These are phyloP conservation scores for Paecilomyces niveus DNA, from an alignment of 2,329 filamentous ascomycete genomes.

Conservation along the genomic window DNA sequence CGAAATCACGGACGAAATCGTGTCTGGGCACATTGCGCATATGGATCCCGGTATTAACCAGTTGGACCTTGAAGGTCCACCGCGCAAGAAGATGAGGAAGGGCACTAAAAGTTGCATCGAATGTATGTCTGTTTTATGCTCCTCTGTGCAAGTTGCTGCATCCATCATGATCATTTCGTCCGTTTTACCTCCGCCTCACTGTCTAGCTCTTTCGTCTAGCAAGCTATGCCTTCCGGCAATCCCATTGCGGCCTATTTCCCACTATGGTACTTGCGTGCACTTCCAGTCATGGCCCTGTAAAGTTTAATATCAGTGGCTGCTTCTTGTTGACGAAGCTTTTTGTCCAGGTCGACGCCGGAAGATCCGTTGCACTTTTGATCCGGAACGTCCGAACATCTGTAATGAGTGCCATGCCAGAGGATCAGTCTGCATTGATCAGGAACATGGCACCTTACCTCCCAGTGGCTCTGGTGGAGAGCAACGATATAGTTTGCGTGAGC, in stretches of 20 bases:
- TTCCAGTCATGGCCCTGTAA: background rate
- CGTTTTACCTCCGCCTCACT: no score
- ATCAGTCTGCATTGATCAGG: constrained; percentile 33
- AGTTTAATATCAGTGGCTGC: background rate
- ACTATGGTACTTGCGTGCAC: no score
- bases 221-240: background rate
- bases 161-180: background rate
- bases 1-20: background rate
- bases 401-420: constrained; percentile 35
- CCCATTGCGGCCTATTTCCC: background rate
- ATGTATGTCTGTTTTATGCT: constrained; percentile 19
- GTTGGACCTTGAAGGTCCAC: constrained; percentile 22
- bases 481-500: constrained; percentile 31
- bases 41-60: constrained; percentile 9
- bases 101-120: constrained; percentile 38
- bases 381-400: constrained; percentile 25
- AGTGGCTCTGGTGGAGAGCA: constrained; percentile 15
- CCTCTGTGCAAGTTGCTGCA: background rate
- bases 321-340: background rate
- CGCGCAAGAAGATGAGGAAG: constrained; percentile 38
- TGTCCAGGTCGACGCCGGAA: constrained; percentile 32
- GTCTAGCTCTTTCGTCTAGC: background rate
- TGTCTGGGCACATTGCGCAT: background rate
- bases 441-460: constrained; percentile 21
- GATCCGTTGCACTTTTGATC: constrained; percentile 35